Conservation (phyloP, 2,329 filamentous ascomycete genomes). For the Fusarium paranaense region DNA sequence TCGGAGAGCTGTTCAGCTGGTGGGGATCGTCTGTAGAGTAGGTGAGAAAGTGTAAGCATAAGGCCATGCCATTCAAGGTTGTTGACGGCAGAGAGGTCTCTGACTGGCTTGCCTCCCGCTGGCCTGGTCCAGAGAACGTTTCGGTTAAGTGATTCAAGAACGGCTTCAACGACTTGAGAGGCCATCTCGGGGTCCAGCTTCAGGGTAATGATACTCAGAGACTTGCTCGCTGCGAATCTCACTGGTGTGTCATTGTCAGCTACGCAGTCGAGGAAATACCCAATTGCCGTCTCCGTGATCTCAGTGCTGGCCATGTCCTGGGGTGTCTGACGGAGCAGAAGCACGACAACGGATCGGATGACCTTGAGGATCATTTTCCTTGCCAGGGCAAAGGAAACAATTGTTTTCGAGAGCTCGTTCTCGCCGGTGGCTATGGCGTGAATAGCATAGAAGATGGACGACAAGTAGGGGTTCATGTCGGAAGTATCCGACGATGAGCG, state of each 20-base stretch:
- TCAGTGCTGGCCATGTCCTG: conserved; percentile 59
- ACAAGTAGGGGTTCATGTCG: conserved; percentile 76
- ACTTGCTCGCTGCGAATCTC: conserved; percentile 90
- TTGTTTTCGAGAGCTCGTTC: conserved; percentile 60
- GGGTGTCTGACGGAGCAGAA: conserved; percentile 67
- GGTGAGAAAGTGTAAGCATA: conserved; percentile 86
- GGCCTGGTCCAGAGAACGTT: conserved; percentile 67
- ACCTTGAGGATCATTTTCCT: conserved; percentile 88
- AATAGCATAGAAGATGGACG: conserved; percentile 73
- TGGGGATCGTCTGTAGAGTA: conserved; percentile 86
- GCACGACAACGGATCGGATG: conserved; percentile 77
- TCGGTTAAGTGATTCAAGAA: conserved; percentile 75
- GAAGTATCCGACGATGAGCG: conserved; percentile 77
- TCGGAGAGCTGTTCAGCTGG: conserved; percentile 76
- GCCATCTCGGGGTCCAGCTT: conserved; percentile 86
- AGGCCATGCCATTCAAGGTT: conserved; percentile 92
- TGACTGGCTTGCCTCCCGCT: conserved; percentile 51
- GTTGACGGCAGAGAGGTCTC: conserved; percentile 81
- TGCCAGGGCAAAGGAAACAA: conserved; percentile 80
- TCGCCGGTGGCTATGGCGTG: conserved; percentile 67
- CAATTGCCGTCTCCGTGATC: conserved; percentile 83
- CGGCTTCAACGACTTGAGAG: conserved; percentile 85
- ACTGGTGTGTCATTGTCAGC: conserved; percentile 93
- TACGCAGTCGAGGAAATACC: conserved; percentile 81
- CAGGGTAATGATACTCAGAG: conserved; percentile 86